Evolutionary conservation across 352 stramenopile genomes (phyloP).

Genomic region (Globisporangium irregulare): DNA sequence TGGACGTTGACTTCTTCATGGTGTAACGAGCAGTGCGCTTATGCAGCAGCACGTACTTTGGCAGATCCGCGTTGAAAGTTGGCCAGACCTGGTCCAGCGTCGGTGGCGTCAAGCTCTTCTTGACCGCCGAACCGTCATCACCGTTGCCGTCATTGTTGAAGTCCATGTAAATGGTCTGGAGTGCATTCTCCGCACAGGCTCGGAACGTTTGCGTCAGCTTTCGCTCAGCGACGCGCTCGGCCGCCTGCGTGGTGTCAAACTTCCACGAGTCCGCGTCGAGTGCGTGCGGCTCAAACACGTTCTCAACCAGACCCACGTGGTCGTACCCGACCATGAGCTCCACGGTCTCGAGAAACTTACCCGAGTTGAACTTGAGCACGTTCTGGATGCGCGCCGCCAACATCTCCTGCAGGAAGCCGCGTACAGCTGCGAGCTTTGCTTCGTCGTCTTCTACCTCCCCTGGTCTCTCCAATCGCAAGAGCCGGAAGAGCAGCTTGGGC

Average conservation of each 20-base stretch:
- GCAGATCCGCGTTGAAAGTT: slow-evolving; percentile 33
- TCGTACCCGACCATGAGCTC: slow-evolving; percentile 51
- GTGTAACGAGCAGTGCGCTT: slow-evolving; percentile 54
- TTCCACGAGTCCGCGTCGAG: slow-evolving; percentile 31
- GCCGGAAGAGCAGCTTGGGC: slow-evolving; percentile 53
- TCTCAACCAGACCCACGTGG: slow-evolving; percentile 24
- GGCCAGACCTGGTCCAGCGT: slow-evolving; percentile 49
- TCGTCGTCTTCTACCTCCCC: background rate
- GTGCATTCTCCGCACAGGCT: slow-evolving; percentile 31
- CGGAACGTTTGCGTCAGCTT: slow-evolving; percentile 30
- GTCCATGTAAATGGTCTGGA: slow-evolving; percentile 21
- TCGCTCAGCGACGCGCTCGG: slow-evolving; percentile 17
- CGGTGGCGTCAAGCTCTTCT: slow-evolving; percentile 5
- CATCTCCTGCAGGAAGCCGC: slow-evolving; percentile 49
- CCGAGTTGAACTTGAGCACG: slow-evolving; percentile 53
- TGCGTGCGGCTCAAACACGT: slow-evolving; percentile 36
- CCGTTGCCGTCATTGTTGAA: slow-evolving; percentile 10
- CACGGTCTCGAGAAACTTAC: slow-evolving; percentile 34
- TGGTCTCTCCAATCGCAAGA: slow-evolving; percentile 33
- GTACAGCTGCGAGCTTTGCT: slow-evolving; percentile 14
- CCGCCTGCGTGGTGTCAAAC: slow-evolving; percentile 26
- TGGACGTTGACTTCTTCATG: slow-evolving; percentile 9
- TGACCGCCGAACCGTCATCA: background rate
- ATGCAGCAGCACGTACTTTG: slow-evolving; percentile 58
- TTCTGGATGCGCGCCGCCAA: slow-evolving; percentile 45